These are phyloP conservation scores for Torulaspora microellipsoides DNA, from an alignment of 805 yeast genomes.

Conservation along the genomic window DNA sequence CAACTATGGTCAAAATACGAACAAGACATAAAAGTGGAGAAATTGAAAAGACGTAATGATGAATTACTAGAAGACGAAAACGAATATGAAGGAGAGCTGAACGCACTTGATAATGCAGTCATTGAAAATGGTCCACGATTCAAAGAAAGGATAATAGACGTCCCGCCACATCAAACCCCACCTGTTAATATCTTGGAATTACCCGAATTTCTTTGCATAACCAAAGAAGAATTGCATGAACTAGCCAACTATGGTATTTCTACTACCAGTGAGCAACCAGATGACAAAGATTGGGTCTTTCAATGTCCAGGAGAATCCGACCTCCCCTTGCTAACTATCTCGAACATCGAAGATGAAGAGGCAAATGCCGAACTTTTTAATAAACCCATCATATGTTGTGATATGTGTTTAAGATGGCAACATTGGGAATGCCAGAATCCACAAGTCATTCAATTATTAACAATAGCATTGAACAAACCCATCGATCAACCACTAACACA, in stretches of 20 bases:
- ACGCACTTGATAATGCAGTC: slow-evolving; percentile 8
- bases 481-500: slow-evolving; percentile 6
- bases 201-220: slow-evolving; percentile 28
- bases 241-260: slow-evolving; percentile 20
- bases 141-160: not conserved
- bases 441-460: not conserved
- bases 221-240: slow-evolving; percentile 22
- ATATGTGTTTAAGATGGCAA: slow-evolving; percentile 32
- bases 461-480: not conserved
- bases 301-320: slow-evolving; percentile 24
- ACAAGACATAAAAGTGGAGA: slow-evolving; percentile 23
- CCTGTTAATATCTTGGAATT: slow-evolving; percentile 19
- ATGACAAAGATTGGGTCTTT: slow-evolving; percentile 30
- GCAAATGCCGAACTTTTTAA: slow-evolving; percentile 7
- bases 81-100: slow-evolving; percentile 5
- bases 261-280: slow-evolving; percentile 18
- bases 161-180: not conserved
- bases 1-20: slow-evolving; percentile 31
- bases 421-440: slow-evolving; percentile 28
- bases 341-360: slow-evolving; percentile 13
- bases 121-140: slow-evolving; percentile 7
- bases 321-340: slow-evolving; percentile 1
- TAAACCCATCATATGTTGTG: slow-evolving; percentile 31
- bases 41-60: slow-evolving; percentile 14
- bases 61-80: not conserved